A percentile compares a stretch with the other conserved stretches of the same genome.
Conservation (phyloP, 2,329 filamentous ascomycete genomes). For the Hymenoscyphus infarciens region DNA sequence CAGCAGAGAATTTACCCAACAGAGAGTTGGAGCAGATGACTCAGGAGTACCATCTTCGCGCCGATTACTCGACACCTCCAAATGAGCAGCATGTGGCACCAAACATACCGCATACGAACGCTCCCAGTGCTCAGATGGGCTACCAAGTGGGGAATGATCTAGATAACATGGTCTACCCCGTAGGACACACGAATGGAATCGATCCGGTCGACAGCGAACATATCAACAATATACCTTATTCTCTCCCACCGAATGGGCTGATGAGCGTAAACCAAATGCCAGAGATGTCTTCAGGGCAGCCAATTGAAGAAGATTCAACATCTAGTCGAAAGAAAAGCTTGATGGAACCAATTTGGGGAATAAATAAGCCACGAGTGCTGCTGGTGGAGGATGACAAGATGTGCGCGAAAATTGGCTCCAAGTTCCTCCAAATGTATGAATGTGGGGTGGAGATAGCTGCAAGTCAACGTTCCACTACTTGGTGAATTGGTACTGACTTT, state of each 20-base stretch:
- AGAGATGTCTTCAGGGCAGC: constrained; percentile 34
- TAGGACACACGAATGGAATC: constrained; percentile 86
- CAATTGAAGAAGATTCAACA: constrained; percentile 39
- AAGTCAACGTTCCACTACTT: constrained; percentile 36
- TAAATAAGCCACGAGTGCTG: constrained; percentile 71
- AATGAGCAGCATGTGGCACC: constrained; percentile 28
- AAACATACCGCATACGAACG: constrained; percentile 43
- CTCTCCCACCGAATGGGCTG: constrained; percentile 63
- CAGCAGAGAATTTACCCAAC: constrained; percentile 62
- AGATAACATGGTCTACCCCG: constrained; percentile 80
- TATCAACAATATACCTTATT: constrained; percentile 89
- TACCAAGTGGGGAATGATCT: constrained; percentile 49
- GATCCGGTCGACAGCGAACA: constrained; percentile 94
- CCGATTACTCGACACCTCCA: constrained; percentile 34
- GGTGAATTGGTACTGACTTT: constrained; percentile 11
- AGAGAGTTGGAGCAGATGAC: constrained; percentile 63
- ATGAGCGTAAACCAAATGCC: constrained; percentile 45
- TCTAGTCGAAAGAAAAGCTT: constrained; percentile 36
- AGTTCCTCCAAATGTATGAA: constrained; percentile 62
- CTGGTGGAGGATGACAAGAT: constrained; percentile 81
- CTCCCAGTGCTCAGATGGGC: constrained; percentile 42
- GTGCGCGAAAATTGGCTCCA: constrained; percentile 64
- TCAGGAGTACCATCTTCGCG: constrained; percentile 34
- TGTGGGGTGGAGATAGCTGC: constrained; percentile 67
- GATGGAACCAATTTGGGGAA: constrained; percentile 52